A percentile compares a stretch with the other conserved stretches of the same genome.
These are phyloP conservation scores for Fusarium ramigenum DNA, from an alignment of 2,329 filamentous ascomycete species.

Conservation along the genomic window DNA sequence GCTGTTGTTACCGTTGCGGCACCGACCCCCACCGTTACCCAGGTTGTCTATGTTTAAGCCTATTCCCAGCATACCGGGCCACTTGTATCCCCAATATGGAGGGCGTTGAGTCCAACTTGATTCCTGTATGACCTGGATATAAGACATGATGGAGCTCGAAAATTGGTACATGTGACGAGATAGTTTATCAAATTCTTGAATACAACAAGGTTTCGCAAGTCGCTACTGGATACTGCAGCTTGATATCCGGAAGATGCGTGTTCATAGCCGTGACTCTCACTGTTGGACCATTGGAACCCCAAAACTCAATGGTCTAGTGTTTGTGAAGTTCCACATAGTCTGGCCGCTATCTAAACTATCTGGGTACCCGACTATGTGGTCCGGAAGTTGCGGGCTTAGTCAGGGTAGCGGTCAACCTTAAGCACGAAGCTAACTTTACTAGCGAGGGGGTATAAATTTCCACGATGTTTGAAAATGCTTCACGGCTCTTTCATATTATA, in stretches of 20 bases:
- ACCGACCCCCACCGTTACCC: constrained; percentile 29
- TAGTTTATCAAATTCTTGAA: not conserved
- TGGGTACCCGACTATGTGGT: not conserved
- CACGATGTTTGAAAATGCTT: not conserved
- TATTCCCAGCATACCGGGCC: too few relatives aligned
- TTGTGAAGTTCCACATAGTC: not conserved
- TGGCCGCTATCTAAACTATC: not conserved
- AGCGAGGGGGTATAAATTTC: not conserved
- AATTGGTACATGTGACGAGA: not conserved
- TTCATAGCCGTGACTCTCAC: not conserved
- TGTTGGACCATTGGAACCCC: not conserved
- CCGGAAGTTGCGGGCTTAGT: not conserved
- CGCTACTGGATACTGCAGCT: not conserved
- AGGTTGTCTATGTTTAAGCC: constrained; percentile 14
- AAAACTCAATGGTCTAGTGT: not conserved
- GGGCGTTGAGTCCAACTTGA: not conserved
- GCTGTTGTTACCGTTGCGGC: constrained; percentile 25
- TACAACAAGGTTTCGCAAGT: not conserved
- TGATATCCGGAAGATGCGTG: not conserved
- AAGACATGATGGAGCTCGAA: not conserved
- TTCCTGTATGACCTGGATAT: too few relatives aligned
- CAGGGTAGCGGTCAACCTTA: not conserved
- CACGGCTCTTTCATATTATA: too few relatives aligned
- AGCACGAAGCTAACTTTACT: not conserved
- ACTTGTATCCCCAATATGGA: too few relatives aligned